Percentiles rank a stretch among this genome's conserved stretches.
Conservation (phyloP, 2,329 filamentous ascomycete species). For the Curvularia sp. region DNA sequence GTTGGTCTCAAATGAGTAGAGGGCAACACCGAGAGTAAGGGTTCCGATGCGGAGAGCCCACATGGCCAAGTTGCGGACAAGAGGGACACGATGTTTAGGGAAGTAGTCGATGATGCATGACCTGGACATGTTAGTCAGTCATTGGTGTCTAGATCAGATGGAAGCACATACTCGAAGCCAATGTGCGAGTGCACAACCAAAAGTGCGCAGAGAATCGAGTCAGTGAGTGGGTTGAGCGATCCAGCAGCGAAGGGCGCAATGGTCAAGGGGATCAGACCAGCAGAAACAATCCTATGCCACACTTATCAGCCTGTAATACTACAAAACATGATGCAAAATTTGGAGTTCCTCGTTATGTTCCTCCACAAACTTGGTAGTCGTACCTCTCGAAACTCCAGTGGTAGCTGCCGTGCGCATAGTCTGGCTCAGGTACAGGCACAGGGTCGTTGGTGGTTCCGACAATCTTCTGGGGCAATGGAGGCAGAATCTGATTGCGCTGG, state of each 20-base stretch:
- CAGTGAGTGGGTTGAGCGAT: slow-evolving; percentile 85
- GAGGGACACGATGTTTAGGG: slow-evolving; percentile 73
- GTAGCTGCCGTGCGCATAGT: slow-evolving; percentile 88
- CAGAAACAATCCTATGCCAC: slow-evolving; percentile 66
- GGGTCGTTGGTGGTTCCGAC: slow-evolving; percentile 87
- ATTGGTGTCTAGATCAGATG: background rate
- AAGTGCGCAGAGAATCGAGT: slow-evolving; percentile 82
- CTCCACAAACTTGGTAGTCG: slow-evolving; percentile 6
- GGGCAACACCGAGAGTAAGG: slow-evolving; percentile 79
- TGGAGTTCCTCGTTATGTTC: background rate
- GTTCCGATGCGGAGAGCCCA: slow-evolving; percentile 84
- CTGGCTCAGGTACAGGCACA: slow-evolving; percentile 72
- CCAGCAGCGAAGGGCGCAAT: slow-evolving; percentile 91
- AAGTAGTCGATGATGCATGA: slow-evolving; percentile 90
- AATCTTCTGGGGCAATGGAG: slow-evolving; percentile 85
- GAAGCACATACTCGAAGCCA: slow-evolving; percentile 76
- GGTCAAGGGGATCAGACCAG: slow-evolving; percentile 82
- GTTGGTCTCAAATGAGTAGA: slow-evolving; percentile 99
- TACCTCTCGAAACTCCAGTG: slow-evolving; percentile 95
- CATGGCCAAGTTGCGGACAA: slow-evolving; percentile 68
- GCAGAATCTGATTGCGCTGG: slow-evolving; percentile 75
- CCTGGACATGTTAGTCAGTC: slow-evolving; percentile 48
- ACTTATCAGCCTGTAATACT: background rate
- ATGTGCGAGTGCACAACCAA: slow-evolving; percentile 94
- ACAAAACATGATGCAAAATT: background rate